Evolutionary conservation across 352 stramenopile genomes (phyloP).

Genomic region (Phytopythium oedochilum): DNA sequence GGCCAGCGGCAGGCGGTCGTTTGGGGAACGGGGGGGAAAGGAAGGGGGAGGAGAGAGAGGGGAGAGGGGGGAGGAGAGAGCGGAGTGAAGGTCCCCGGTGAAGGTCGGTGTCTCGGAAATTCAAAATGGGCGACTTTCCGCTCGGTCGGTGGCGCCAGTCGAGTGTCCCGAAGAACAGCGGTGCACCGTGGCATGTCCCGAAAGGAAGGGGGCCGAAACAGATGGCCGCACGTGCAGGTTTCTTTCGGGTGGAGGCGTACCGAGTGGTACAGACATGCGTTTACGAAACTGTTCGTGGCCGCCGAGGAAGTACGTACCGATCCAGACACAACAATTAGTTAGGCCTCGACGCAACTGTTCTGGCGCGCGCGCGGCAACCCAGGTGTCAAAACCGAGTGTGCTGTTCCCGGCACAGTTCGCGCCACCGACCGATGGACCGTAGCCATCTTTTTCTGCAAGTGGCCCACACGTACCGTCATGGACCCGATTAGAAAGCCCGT

Average conservation of each 20-base stretch:
- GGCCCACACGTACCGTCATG: no score
- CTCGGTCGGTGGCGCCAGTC: not conserved
- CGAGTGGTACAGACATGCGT: not conserved
- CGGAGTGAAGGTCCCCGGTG: slow-evolving; percentile 15
- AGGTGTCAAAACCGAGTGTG: no score
- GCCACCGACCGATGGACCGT: no score
- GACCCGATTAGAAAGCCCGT: no score
- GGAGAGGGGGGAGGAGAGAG: slow-evolving; percentile 19
- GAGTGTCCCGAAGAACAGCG: not conserved
- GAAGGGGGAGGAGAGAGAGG: slow-evolving; percentile 11
- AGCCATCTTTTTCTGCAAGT: no score
- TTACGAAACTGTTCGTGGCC: no score
- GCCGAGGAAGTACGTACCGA: no score
- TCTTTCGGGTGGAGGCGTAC: not conserved
- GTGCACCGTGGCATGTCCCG: not conserved
- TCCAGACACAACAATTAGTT: no score
- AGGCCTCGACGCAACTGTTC: no score
- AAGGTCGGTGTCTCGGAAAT: slow-evolving; percentile 5
- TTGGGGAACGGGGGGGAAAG: slow-evolving; percentile 12
- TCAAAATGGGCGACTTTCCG: slow-evolving; percentile 3
- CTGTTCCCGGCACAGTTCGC: no score
- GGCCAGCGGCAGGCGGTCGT: slow-evolving; percentile 6
- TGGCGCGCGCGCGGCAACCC: no score
- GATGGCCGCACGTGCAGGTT: no score
- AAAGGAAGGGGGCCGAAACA: not conserved